phyloP scores from a whole-genome alignment of 106 monocot species.

The Vanilla planifolia region DNA sequence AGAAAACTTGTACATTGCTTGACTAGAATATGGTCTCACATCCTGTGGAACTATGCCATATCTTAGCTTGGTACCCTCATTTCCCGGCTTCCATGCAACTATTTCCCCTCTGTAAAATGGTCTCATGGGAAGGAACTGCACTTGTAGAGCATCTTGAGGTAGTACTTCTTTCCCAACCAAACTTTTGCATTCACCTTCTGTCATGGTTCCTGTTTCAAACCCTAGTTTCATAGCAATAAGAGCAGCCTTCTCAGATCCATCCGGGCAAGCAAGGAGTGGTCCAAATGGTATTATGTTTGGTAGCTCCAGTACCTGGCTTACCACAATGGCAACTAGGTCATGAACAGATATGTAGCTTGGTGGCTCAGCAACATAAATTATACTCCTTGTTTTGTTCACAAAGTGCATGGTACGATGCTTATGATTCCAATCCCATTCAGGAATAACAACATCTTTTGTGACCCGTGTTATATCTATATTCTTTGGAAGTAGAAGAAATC shows the following conservation, averaged over 20 bases:
- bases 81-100: slow-evolving; percentile 83
- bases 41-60: slow-evolving; percentile 89
- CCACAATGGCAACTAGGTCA: slow-evolving; percentile 67
- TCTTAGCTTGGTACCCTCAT: slow-evolving; percentile 73
- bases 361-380: slow-evolving; percentile 72
- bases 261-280: slow-evolving; percentile 66
- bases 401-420: slow-evolving; percentile 58
- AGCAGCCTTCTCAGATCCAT: slow-evolving; percentile 59
- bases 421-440: slow-evolving; percentile 64
- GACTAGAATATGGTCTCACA: slow-evolving; percentile 83
- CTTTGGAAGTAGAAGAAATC: slow-evolving; percentile 72
- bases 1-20: slow-evolving; percentile 72
- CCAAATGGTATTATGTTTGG: slow-evolving; percentile 60
- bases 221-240: slow-evolving; percentile 55
- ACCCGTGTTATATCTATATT: slow-evolving; percentile 51
- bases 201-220: slow-evolving; percentile 32
- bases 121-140: slow-evolving; percentile 84
- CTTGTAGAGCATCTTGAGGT: slow-evolving; percentile 79
- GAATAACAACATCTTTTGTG: slow-evolving; percentile 25
- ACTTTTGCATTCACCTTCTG: slow-evolving; percentile 24
- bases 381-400: slow-evolving; percentile 42
- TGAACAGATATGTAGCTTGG: slow-evolving; percentile 77
- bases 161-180: slow-evolving; percentile 59
- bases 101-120: slow-evolving; percentile 92
- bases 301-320: slow-evolving; percentile 57